Conservation (phyloP, 2,329 filamentous ascomycete species). For the Rhynchosporium graminicola region DNA sequence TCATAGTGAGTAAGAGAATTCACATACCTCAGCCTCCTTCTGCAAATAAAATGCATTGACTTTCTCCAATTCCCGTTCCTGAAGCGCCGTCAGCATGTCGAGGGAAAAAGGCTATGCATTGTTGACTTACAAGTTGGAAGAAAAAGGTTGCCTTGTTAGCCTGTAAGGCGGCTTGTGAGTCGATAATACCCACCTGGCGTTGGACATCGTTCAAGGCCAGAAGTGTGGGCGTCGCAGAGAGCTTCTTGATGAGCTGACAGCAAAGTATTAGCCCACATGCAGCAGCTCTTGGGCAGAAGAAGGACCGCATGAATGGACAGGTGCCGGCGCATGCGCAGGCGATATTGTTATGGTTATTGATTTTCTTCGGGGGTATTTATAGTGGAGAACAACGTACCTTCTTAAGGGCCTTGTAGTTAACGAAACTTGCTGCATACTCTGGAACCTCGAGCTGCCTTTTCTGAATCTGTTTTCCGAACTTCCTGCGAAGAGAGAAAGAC, state of each 20-base stretch:
- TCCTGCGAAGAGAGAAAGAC: constrained; percentile 59
- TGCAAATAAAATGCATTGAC: constrained; percentile 98
- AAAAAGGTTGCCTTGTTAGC: constrained; percentile 99
- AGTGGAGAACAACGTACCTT: constrained; percentile 65
- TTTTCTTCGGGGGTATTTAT: constrained; percentile 25
- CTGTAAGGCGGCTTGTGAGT: constrained; percentile 87
- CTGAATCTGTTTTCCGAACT: constrained; percentile 99
- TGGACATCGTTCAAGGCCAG: constrained; percentile 69
- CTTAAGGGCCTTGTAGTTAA: constrained; percentile 98
- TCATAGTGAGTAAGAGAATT: neutral
- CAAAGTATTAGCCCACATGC: constrained; percentile 34
- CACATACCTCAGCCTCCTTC: constrained; percentile 89
- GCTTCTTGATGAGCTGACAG: constrained; percentile 90
- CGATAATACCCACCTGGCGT: constrained; percentile 51
- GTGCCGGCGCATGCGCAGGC: neutral
- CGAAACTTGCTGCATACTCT: constrained; percentile 98
- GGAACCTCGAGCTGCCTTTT: constrained; percentile 98
- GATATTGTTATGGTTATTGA: constrained; percentile 11
- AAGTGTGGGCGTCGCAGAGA: constrained; percentile 87
- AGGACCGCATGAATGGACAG: constrained; percentile 20
- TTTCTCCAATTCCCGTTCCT: constrained; percentile 98
- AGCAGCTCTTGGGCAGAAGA: constrained; percentile 24
- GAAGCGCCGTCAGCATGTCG: constrained; percentile 45
- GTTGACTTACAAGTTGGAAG: constrained; percentile 78
- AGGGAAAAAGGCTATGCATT: constrained; percentile 27